Percentiles rank a stretch among this genome's conserved stretches.
phyloP scores from a whole-genome alignment of 345 rosid genomes.

The Noccaea caerulescens region DNA sequence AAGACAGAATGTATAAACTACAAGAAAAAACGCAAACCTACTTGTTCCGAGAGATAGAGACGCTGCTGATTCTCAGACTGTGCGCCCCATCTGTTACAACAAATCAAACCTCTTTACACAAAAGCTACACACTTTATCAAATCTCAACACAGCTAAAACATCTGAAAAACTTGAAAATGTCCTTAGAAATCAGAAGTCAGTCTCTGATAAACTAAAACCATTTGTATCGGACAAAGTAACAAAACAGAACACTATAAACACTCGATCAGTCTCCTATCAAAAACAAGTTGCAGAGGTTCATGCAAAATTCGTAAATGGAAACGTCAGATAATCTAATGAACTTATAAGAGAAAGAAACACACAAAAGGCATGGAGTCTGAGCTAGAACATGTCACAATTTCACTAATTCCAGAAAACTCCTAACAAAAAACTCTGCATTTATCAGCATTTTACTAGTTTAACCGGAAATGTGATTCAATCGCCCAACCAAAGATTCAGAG shows the following conservation, averaged over 20 bases:
- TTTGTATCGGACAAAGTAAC: background rate
- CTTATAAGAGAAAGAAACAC: background rate
- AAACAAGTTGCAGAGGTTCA: constrained; percentile 4
- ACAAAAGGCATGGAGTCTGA: background rate
- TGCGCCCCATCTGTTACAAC: constrained; percentile 36
- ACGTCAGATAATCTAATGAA: background rate
- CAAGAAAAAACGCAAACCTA: constrained; percentile 23
- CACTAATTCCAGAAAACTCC: too few species aligned
- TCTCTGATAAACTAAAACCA: background rate
- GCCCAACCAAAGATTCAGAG: constrained; percentile 12
- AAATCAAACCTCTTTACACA: background rate
- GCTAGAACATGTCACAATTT: constrained; percentile 2
- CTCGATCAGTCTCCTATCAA: background rate
- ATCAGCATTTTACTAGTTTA: constrained; percentile 4
- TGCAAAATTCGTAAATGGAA: background rate
- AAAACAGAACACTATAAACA: constrained; percentile 12
- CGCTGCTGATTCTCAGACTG: constrained; percentile 28
- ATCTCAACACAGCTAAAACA: background rate
- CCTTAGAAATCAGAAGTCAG: background rate
- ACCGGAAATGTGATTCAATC: background rate
- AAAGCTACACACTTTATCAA: constrained; percentile 18
- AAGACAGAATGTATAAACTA: constrained; percentile 10
- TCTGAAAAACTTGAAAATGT: constrained; percentile 19
- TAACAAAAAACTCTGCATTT: background rate
- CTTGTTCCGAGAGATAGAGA: constrained; percentile 38